A percentile compares a stretch with the other conserved stretches of the same genome.
Evolutionary conservation across 768 basidiomycete species (phyloP).

Genomic region (Hirschioporus abietinus): DNA sequence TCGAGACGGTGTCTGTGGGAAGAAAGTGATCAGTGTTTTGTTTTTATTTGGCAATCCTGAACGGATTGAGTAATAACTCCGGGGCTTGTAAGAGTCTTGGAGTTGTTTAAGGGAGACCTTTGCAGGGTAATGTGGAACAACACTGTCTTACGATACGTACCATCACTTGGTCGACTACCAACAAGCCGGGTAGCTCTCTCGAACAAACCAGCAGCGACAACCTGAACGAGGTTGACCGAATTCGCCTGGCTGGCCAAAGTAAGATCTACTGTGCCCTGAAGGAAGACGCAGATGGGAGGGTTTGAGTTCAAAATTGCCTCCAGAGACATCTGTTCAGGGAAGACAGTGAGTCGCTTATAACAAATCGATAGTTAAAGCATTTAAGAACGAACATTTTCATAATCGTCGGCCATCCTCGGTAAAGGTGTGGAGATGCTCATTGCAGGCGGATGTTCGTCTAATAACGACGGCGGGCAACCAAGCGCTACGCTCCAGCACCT

Average conservation of each 20-base stretch:
- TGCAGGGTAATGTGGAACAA: neutral
- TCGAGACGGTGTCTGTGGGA: slow-evolving; percentile 1
- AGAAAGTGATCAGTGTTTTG: neutral
- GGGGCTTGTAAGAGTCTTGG: too few relatives aligned
- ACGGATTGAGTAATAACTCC: neutral
- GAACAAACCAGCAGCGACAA: slow-evolving; percentile 54
- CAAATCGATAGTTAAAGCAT: neutral
- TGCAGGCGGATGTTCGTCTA: slow-evolving; percentile 42
- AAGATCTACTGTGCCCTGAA: neutral
- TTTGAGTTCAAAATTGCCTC: neutral
- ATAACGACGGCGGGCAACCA: slow-evolving; percentile 48
- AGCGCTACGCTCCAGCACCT: slow-evolving; percentile 77
- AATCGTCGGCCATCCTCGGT: slow-evolving; percentile 30
- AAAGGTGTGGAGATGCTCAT: slow-evolving; percentile 34
- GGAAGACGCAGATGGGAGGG: neutral
- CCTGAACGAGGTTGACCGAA: slow-evolving; percentile 10
- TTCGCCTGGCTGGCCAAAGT: neutral
- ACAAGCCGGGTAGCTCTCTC: slow-evolving; percentile 52
- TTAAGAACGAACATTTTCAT: slow-evolving; percentile 24
- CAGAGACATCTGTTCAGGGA: neutral
- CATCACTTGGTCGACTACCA: slow-evolving; percentile 13
- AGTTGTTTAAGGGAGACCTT: neutral
- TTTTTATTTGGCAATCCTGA: neutral
- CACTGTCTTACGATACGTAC: neutral
- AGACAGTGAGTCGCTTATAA: neutral